Evolutionary conservation across 108 stramenopile species (phyloP), one percentile per base, ranked within the genome.

Genomic region (Cyclotella cryptica): DNA sequence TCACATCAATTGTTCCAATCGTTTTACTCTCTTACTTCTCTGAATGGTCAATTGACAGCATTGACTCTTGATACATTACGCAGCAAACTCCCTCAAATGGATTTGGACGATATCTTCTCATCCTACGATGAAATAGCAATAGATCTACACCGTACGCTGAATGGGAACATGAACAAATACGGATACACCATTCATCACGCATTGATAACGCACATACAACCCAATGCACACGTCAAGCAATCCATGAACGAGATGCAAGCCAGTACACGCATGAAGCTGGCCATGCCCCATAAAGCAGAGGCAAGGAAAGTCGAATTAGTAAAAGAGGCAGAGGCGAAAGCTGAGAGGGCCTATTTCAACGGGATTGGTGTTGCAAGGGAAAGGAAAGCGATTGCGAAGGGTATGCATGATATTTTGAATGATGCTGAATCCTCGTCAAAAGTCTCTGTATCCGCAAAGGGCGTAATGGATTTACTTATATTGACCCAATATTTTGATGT

Each of bases 191-290:
- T 89, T 19, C 44, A 85, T 27, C 69, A 74, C 26, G 86, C 89
- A 19, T 79, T 94, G 10, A 72, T 94, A 28, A 91, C 90, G 13
- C 88, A 87, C 60, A 74, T 94, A 73, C 64, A 69, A 12, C 93
- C 93, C 18, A 85, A 88, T 61, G 26, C 61, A 8, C 75, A 71
- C 24, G 90, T 92, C 46, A 88, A 80, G 77, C 71, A 74, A 29
- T 83, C 88, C n/a, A 93, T 93, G 92, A 93, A 93, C 70, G 90
- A 90, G 70, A 89, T 93, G 69, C 88, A 93, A 63, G 90, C 87
- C 8, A 72, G 79, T 41, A 85, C 85, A 63, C 52, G 87, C 39
- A 59, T 86, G 64, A 83, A 86, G 52, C 78, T 80, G 41, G 87
- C 86, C 3, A 77, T 75, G 49, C 52, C 75, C 14, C 72, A 85